Evolutionary conservation across 306 rosid species (phyloP), one percentile per base, ranked within the genome.

Genomic region (Arachis hypogaea): DNA sequence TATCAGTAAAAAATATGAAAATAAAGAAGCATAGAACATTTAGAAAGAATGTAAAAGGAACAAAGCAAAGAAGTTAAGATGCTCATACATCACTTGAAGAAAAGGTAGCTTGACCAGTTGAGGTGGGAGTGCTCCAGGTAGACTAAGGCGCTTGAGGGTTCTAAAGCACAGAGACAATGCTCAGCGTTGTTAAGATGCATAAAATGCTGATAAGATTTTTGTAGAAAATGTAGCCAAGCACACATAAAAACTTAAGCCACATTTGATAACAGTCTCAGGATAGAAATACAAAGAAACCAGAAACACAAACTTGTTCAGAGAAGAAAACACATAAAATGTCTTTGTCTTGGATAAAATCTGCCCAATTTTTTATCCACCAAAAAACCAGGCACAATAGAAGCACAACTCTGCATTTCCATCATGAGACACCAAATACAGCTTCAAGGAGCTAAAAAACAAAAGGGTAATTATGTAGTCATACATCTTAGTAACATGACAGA

Each of bases 401-500:
- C 28, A 22, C 28, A 22, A 22, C 28, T 22, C 28, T 22, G 28
- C 28, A 22, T 22, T 22, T 22, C 28, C 28, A 22, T 22, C 28
- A 22, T 22, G 28, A 22, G 28, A 22, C 28, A 22, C 28, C 28
- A 22, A 22, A 22, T 22, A 22, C 28, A 22, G 28, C 28, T 22
- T 22, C 28, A 14, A 56, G 68, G 41, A 55, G 18, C 40, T 68
- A 78, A 62, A 65, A 45, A 66, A 36, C 14, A 14, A 64, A 81
- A 22, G 28, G 29, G 72, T 75, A 81, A 69, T 46, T 72, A 76
- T 66, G 74, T 57, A 77, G 71, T 43, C 58, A n/a, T 87, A 90
- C 92, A 91, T 83, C 43, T 6, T 84, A 68, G 79, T 66, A 29
- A 87, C 87, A 60, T 91, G 97, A 74, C 97, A 88, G 81, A 57